A percentile compares a stretch with the other conserved stretches of the same genome.
Evolutionary conservation across 2,329 filamentous ascomycete genomes (phyloP).

Genomic region (Venturia pyrina): DNA sequence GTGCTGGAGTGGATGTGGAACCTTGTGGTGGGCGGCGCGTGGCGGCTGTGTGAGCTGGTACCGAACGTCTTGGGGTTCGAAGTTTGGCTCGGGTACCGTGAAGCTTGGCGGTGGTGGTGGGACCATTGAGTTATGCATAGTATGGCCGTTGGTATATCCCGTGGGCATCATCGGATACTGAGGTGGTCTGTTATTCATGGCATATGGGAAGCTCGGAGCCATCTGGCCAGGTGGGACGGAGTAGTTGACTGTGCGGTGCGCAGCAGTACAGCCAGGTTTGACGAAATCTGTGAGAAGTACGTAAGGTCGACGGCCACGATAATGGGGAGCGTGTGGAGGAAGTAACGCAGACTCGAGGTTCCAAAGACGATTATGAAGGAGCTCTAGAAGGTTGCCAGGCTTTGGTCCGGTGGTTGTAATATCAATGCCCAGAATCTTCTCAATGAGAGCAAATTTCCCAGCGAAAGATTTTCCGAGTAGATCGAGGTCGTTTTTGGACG

Average conservation of each 20-base stretch:
- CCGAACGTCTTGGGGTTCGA: not conserved
- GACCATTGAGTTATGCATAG: not conserved
- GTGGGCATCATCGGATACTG: not conserved
- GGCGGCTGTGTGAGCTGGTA: not conserved
- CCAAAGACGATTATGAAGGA: constrained; percentile 2
- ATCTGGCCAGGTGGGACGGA: not conserved
- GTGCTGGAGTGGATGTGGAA: not conserved
- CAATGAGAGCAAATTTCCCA: constrained; percentile 5
- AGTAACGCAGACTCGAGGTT: not conserved
- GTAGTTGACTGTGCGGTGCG: not conserved
- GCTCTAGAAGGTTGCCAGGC: constrained; percentile 4
- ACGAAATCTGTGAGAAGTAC: not conserved
- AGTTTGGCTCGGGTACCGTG: not conserved
- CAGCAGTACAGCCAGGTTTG: not conserved
- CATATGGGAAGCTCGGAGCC: not conserved
- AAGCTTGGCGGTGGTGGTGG: not conserved
- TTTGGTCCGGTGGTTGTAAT: constrained; percentile 9
- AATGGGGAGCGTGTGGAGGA: not conserved
- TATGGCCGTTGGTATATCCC: not conserved
- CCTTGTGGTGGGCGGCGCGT: not conserved
- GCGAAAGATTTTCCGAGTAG: not conserved
- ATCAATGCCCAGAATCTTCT: constrained; percentile 4
- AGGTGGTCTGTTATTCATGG: not conserved
- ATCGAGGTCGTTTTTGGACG: constrained; percentile 3
- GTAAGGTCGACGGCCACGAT: not conserved